Percentiles rank a stretch among this genome's conserved stretches.
These are phyloP conservation scores for Colletotrichum sp. DNA, from an alignment of 2,329 filamentous ascomycete species.

Conservation along the genomic window DNA sequence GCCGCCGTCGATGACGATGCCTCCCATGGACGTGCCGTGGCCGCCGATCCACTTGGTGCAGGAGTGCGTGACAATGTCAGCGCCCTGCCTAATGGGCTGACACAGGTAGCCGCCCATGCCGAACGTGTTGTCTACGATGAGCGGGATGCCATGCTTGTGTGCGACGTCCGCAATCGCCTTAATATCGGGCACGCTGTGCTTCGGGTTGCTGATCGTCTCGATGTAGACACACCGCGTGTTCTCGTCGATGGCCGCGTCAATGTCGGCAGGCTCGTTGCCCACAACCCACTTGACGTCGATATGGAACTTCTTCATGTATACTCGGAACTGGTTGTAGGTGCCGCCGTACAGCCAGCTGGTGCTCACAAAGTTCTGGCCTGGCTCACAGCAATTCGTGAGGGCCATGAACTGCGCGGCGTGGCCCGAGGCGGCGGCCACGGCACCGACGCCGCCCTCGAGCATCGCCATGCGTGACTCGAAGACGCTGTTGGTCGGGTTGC, in stretches of 20 bases:
- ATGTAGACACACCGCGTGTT: conserved; percentile 91
- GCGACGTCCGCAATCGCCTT: conserved; percentile 69
- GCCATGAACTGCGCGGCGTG: conserved; percentile 94
- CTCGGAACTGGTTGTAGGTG: conserved; percentile 97
- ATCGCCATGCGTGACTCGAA: conserved; percentile 95
- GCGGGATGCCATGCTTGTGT: conserved; percentile 41
- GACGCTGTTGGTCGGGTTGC: conserved; percentile 92
- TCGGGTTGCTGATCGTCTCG: conserved; percentile 91
- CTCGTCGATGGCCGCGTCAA: conserved; percentile 84
- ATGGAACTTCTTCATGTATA: conserved; percentile 82
- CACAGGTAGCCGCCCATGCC: conserved; percentile 72
- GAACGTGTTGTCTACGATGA: conserved; percentile 71
- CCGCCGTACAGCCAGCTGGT: conserved; percentile 93
- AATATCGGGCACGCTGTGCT: conserved; percentile 82
- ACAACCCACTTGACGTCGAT: conserved; percentile 87
- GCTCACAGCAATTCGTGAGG: conserved; percentile 78
- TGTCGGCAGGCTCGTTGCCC: conserved; percentile 79
- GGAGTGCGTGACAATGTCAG: conserved; percentile 74
- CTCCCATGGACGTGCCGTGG: conserved; percentile 74
- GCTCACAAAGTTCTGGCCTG: conserved; percentile 93
- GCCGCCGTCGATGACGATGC: conserved; percentile 71
- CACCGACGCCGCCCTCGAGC: conserved; percentile 88
- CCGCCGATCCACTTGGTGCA: conserved; percentile 79
- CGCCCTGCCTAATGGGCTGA: conserved; percentile 71
- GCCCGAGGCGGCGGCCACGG: conserved; percentile 83